Conservation (phyloP, 129 eudicot species). For the Mikania micrantha region DNA sequence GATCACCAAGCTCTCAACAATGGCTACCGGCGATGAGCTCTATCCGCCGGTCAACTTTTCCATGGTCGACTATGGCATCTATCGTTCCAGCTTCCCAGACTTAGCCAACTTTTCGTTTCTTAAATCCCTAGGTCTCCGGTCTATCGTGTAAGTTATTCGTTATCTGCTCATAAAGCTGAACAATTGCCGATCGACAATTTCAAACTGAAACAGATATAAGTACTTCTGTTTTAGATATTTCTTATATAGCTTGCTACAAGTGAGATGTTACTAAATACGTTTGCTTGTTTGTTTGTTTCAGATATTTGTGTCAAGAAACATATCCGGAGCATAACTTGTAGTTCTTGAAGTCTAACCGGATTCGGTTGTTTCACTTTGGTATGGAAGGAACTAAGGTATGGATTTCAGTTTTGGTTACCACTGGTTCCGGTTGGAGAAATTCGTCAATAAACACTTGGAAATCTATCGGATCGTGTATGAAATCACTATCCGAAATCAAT, state of each 20-base stretch:
- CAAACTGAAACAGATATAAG: too few relatives aligned
- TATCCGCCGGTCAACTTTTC: slow-evolving; percentile 85
- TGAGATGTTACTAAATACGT: too few relatives aligned
- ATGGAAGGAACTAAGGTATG: slow-evolving; percentile 71
- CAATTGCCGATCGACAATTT: too few relatives aligned
- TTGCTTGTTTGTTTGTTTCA: slow-evolving; percentile 23
- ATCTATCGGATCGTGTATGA: too few relatives aligned
- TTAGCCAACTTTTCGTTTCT: slow-evolving; percentile 61
- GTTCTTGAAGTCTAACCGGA: slow-evolving; percentile 74
- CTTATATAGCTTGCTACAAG: too few relatives aligned
- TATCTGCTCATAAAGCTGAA: not conserved
- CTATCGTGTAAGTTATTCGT: slow-evolving; percentile 55
- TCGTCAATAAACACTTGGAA: too few relatives aligned
- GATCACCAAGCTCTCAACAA: slow-evolving; percentile 5
- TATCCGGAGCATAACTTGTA: slow-evolving; percentile 75
- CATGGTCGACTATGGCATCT: slow-evolving; percentile 80
- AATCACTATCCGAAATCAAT: too few relatives aligned
- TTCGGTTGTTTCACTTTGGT: slow-evolving; percentile 77
- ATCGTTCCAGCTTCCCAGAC: slow-evolving; percentile 80
- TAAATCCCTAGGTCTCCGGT: slow-evolving; percentile 68
- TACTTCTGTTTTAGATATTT: too few relatives aligned
- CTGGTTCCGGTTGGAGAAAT: too few relatives aligned
- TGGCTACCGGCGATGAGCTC: slow-evolving; percentile 37
- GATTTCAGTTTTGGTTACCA: not conserved
- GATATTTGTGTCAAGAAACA: slow-evolving; percentile 84